Base-by-base conservation (phyloP, 345 rosid species). In the Sonneratia caseolaris region DNA sequence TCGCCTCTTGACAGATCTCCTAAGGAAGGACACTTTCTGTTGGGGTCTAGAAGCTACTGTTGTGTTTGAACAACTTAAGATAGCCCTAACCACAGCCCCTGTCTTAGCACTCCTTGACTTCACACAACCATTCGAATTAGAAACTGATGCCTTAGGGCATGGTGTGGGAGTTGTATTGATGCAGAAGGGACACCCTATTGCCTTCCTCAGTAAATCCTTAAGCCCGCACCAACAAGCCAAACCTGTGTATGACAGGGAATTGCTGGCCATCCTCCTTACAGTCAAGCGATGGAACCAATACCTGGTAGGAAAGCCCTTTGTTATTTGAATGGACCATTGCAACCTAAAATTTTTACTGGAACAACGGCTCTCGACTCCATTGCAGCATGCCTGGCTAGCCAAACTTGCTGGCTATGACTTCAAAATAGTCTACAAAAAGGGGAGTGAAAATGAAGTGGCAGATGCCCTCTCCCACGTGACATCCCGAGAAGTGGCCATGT, bases 91-190 rank as follows among this genome's bases (percentile, higher is more conserved):
- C 1, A 15, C 22, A 5, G 27, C 71, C 7, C 71, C 64, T 6
- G 64, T 69, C 1, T 21, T 74, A 16, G 38, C 49, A 8, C 6
- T 68, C n/a, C 68, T 68, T 0, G 55, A 74, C 27, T 74, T 35
- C 22, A 1, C 21, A 13, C 24, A 68, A 12, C 12, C 14, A 0
- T 74, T 74, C 11, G 24, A 27, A 7, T 12, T 74, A 0, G 72
- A 74, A 47, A 74, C 49, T 19, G 56, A 74, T 68, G 71, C 72
- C 6, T 18, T 6, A 4, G 57, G 57, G 4, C 15, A 18, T 13
- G 67, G 67, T 1, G 21, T 74, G 0, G 42, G 68, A 5, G 72
- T 21, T 0, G 57, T 74, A 5, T 16, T 74, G 4, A 68, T 27
- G 32, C 68, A 67, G 49, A 10, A 59, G 14, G 74, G 37, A 13